phyloP scores from a whole-genome alignment of 2,329 filamentous ascomycete species.

The Zalaria obscura region DNA sequence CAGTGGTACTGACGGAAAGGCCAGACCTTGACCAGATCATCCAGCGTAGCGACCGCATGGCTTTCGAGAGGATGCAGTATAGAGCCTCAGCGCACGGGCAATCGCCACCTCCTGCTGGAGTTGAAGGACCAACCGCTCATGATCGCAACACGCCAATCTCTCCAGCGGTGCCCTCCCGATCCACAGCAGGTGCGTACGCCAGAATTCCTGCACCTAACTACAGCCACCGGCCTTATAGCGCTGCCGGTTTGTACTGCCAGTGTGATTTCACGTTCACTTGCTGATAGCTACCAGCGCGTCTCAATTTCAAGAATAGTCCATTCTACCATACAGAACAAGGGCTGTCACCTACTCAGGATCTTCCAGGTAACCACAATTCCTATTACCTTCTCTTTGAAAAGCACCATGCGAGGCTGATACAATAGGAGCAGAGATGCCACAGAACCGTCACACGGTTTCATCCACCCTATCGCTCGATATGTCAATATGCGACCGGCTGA shows the following conservation, averaged over 20 bases:
- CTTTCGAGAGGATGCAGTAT: constrained; percentile 23
- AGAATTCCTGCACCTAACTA: neutral
- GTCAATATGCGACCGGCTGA: constrained; percentile 40
- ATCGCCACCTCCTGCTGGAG: constrained; percentile 13
- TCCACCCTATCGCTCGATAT: constrained; percentile 45
- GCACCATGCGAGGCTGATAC: constrained; percentile 18
- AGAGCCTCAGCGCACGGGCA: constrained; percentile 26
- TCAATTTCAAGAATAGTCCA: constrained; percentile 61
- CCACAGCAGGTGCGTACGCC: neutral
- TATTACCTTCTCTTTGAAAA: constrained; percentile 5
- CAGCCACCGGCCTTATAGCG: neutral
- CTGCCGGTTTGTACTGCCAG: neutral
- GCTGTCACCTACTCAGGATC: constrained; percentile 50
- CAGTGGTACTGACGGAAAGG: too few relatives aligned
- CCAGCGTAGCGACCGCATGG: constrained; percentile 17
- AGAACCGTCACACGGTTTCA: constrained; percentile 42
- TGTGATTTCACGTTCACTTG: neutral
- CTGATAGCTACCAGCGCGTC: constrained; percentile 19
- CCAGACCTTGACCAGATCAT: constrained; percentile 25
- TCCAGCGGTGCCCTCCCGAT: neutral
- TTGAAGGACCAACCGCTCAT: neutral
- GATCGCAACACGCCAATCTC: constrained; percentile 4
- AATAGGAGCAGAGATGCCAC: constrained; percentile 38
- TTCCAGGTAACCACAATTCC: constrained; percentile 48
- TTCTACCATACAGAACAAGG: constrained; percentile 63